phyloP scores from a whole-genome alignment of 179 eudicot genomes.

The Gypsophila paniculata region DNA sequence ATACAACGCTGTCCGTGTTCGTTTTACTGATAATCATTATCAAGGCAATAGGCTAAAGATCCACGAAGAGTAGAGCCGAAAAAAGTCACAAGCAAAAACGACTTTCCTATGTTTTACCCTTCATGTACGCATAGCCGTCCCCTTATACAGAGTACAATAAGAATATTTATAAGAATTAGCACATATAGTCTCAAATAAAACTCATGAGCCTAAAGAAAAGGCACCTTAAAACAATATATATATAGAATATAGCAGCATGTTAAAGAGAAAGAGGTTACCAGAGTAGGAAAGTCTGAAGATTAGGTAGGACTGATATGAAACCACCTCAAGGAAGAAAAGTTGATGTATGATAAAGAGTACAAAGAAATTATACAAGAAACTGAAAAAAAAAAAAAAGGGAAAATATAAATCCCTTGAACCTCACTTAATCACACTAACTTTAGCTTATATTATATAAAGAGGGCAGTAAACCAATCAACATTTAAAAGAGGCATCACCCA shows the following conservation, averaged over 20 bases:
- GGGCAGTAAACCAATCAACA: conserved; percentile 32
- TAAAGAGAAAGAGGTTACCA: neutral
- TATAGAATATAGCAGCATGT: neutral
- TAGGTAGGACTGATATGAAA: conserved; percentile 1
- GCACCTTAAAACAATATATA: neutral
- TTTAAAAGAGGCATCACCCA: conserved; percentile 12
- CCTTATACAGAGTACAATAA: no score
- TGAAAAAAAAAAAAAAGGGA: neutral
- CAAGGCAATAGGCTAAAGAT: no score
- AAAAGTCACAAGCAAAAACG: no score
- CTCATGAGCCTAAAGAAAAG: neutral
- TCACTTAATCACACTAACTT: conserved; percentile 8
- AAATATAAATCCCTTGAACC: neutral
- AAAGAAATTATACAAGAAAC: neutral
- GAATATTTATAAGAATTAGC: neutral
- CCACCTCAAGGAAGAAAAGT: conserved; percentile 17
- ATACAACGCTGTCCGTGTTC: no score
- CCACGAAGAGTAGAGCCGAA: no score
- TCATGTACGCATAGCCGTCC: conserved; percentile 1
- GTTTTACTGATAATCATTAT: no score
- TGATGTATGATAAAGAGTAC: neutral
- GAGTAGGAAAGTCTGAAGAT: conserved; percentile 11
- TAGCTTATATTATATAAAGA: conserved; percentile 37
- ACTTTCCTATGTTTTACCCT: neutral
- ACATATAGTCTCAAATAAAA: neutral